Conservation (phyloP, 2,329 filamentous ascomycete genomes). For the Didymella keratinophila region DNA sequence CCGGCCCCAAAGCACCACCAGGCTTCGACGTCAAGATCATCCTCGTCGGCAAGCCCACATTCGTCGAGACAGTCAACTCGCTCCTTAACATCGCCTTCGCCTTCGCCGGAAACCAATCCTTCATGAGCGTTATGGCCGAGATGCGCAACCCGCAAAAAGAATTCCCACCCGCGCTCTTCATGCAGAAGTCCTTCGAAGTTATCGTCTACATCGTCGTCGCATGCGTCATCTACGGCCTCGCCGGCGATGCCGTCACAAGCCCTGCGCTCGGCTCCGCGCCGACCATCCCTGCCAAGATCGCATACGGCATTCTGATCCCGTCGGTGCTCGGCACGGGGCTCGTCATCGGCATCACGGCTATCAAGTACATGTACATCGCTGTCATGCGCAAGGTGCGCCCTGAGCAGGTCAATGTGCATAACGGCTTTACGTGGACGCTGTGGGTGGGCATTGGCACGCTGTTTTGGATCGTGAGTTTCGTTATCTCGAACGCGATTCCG, state of each 20-base stretch:
- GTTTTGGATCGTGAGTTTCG: conserved; percentile 63
- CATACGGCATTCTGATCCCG: conserved; percentile 72
- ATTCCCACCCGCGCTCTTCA: conserved; percentile 68
- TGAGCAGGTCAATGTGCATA: conserved; percentile 51
- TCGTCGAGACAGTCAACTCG: conserved; percentile 39
- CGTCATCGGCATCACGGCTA: conserved; percentile 72
- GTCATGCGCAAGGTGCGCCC: conserved; percentile 58
- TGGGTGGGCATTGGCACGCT: conserved; percentile 66
- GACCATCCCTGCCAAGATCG: conserved; percentile 65
- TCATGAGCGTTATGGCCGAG: conserved; percentile 72
- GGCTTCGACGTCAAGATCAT: conserved; percentile 36
- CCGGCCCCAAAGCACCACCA: conserved; percentile 49
- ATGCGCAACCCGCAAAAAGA: conserved; percentile 64
- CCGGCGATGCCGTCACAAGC: conserved; percentile 66
- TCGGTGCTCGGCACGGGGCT: conserved; percentile 76
- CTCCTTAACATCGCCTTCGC: conserved; percentile 72
- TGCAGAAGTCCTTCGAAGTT: conserved; percentile 63
- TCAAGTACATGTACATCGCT: conserved; percentile 70
- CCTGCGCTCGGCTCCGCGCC: conserved; percentile 72
- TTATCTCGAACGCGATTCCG: conserved; percentile 55
- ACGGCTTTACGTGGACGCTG: conserved; percentile 64
- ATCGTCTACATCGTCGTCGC: conserved; percentile 70
- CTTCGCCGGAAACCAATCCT: conserved; percentile 70
- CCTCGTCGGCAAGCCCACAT: conserved; percentile 38
- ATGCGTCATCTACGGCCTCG: conserved; percentile 73